Conservation (phyloP, 352 stramenopile genomes). For the Poterioochromonas sp. region DNA sequence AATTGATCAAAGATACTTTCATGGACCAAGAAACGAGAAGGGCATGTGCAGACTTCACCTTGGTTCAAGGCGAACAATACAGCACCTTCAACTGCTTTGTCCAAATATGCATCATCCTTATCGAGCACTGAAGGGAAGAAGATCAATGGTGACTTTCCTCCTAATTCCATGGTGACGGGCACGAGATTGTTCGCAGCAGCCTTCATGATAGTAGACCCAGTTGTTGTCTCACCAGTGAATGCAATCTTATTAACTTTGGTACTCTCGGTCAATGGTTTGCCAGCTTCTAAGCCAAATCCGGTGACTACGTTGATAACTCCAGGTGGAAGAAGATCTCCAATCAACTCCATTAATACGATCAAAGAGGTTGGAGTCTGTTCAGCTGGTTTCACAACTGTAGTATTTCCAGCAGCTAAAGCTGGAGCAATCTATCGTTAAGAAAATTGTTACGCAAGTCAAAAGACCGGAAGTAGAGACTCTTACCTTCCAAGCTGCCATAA, state of each 20-base stretch:
- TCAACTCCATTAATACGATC: conserved; percentile 57
- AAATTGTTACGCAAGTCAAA: too few species aligned
- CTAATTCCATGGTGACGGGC: conserved; percentile 69
- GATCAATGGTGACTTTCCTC: conserved; percentile 77
- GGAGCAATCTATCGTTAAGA: too few species aligned
- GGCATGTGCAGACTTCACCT: conserved; percentile 28
- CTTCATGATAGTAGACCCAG: conserved; percentile 60
- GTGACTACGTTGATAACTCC: conserved; percentile 49
- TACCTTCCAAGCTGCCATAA: conserved; percentile 65
- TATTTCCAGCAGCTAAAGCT: conserved; percentile 56
- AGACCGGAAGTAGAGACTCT: too few species aligned
- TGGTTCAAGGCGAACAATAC: conserved; percentile 53
- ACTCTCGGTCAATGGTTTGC: conserved; percentile 49
- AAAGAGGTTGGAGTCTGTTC: conserved; percentile 60
- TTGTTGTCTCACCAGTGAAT: conserved; percentile 45
- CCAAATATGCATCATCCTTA: conserved; percentile 36
- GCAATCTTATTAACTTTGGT: conserved; percentile 42
- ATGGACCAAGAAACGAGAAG: conserved; percentile 68
- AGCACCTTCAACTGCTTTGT: conserved; percentile 61
- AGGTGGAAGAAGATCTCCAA: conserved; percentile 48
- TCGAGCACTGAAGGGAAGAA: conserved; percentile 51
- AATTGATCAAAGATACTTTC: conserved; percentile 66
- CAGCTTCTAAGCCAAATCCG: conserved; percentile 49
- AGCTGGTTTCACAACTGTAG: conserved; percentile 62
- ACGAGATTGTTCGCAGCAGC: conserved; percentile 72